Evolutionary conservation across 768 basidiomycete species (phyloP).

Genomic region (Leccinum fibrillosum): DNA sequence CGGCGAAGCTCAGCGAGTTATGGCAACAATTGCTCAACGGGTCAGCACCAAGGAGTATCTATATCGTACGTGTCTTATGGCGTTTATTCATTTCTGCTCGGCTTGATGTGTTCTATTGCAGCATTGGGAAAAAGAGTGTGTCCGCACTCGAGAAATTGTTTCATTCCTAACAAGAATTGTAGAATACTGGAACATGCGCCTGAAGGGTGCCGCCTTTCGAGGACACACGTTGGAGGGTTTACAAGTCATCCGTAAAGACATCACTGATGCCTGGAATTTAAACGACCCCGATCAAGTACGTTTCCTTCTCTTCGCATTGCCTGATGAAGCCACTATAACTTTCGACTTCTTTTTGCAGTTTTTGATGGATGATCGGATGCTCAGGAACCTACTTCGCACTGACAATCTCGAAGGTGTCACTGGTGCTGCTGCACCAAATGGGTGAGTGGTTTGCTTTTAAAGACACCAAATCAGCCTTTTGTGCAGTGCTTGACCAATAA

Average conservation of each 20-base stretch:
- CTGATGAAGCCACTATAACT: neutral
- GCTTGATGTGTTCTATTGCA: no score
- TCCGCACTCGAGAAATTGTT: no score
- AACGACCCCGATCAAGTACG: conserved; percentile 10
- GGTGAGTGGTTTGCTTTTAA: neutral
- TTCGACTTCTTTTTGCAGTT: neutral
- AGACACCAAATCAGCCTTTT: no score
- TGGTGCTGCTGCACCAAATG: neutral
- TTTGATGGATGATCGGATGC: conserved; percentile 6
- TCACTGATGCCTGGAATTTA: conserved; percentile 14
- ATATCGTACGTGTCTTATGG: no score
- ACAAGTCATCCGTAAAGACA: conserved; percentile 8
- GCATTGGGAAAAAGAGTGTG: no score
- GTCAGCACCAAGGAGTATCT: no score
- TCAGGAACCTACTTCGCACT: neutral
- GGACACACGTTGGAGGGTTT: conserved; percentile 7
- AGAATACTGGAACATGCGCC: conserved; percentile 13
- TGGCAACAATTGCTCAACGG: no score
- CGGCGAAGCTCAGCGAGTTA: no score
- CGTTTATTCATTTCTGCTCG: no score
- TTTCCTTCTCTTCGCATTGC: neutral
- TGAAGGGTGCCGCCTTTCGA: conserved; percentile 7
- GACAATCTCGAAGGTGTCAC: neutral
- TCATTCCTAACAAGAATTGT: neutral
- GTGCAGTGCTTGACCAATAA: neutral